Evolutionary conservation across 2,329 filamentous ascomycete genomes (phyloP).

Genomic region (Paecilomyces niveus): DNA sequence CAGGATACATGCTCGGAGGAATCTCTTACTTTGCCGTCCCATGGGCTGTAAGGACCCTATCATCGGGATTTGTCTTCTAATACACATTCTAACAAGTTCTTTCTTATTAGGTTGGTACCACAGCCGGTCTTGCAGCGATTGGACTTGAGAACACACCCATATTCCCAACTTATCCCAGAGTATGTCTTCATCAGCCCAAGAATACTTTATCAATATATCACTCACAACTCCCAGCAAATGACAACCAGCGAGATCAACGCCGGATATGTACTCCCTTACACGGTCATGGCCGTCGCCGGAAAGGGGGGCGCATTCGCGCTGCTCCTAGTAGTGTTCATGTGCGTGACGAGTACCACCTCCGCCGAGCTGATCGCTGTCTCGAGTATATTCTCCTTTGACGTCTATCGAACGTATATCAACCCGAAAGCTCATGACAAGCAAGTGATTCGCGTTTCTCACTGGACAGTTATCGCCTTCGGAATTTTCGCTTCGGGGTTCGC

Average conservation of each 20-base stretch:
- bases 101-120: constrained; percentile 2
- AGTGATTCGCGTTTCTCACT: constrained; percentile 4
- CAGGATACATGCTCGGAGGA: constrained; percentile 5
- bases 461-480: constrained; percentile 2
- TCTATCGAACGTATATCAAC: constrained; percentile 4
- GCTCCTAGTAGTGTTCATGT: constrained; percentile 4
- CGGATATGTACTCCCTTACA: constrained; percentile 5
- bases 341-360: constrained; percentile 2
- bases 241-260: constrained; percentile 4
- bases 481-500: constrained; percentile 4
- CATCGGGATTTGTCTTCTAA: background rate
- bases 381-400: constrained; percentile 4
- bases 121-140: constrained; percentile 3
- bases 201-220: background rate
- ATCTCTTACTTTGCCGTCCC: constrained; percentile 4
- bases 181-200: background rate
- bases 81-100: background rate
- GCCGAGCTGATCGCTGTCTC: constrained; percentile 4
- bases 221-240: background rate
- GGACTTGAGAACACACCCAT: constrained; percentile 1
- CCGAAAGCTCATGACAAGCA: constrained; percentile 2
- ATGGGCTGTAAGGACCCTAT: constrained; percentile 2
- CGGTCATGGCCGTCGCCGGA: constrained; percentile 3
- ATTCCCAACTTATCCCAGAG: constrained; percentile 3
- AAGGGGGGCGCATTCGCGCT: constrained; percentile 3